A percentile compares a stretch with the other conserved stretches of the same genome.
phyloP scores from a whole-genome alignment of 345 rosid species.

The Xanthoceras sorbifolium region DNA sequence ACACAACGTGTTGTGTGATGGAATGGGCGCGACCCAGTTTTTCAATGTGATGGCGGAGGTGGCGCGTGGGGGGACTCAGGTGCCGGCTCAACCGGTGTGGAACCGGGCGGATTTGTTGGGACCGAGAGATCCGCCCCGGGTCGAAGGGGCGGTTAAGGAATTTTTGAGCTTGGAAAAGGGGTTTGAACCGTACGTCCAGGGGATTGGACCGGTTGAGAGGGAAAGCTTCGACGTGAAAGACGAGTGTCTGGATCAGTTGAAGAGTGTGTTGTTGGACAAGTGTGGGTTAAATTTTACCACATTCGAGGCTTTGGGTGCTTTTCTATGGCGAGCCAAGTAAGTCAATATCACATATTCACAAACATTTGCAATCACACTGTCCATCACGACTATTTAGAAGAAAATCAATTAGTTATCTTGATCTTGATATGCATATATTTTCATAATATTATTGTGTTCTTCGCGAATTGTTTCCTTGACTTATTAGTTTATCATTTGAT shows the following conservation, averaged over 20 bases:
- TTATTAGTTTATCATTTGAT: not conserved
- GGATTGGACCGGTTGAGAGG: constrained; percentile 42
- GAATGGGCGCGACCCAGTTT: constrained; percentile 81
- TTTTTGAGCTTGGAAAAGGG: constrained; percentile 49
- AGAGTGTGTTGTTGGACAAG: constrained; percentile 46
- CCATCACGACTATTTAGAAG: no score
- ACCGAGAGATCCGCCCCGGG: constrained; percentile 65
- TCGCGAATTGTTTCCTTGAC: not conserved
- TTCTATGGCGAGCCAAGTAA: constrained; percentile 92
- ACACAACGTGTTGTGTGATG: constrained; percentile 75
- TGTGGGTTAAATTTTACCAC: constrained; percentile 71
- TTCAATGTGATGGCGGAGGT: constrained; percentile 64
- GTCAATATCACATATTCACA: no score
- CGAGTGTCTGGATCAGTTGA: constrained; percentile 63
- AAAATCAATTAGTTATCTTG: no score
- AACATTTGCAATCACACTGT: no score
- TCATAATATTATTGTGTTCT: no score
- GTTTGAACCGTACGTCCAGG: constrained; percentile 43
- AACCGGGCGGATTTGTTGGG: constrained; percentile 54
- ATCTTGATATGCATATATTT: not conserved
- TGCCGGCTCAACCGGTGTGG: constrained; percentile 67
- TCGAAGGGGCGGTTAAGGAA: constrained; percentile 54
- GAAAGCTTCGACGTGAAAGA: constrained; percentile 63
- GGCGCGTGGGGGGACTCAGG: constrained; percentile 58
- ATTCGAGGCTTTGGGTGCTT: constrained; percentile 87